phyloP scores from a whole-genome alignment of 371 early-diverging fungal genomes.

The Apophysomyces variabilis region DNA sequence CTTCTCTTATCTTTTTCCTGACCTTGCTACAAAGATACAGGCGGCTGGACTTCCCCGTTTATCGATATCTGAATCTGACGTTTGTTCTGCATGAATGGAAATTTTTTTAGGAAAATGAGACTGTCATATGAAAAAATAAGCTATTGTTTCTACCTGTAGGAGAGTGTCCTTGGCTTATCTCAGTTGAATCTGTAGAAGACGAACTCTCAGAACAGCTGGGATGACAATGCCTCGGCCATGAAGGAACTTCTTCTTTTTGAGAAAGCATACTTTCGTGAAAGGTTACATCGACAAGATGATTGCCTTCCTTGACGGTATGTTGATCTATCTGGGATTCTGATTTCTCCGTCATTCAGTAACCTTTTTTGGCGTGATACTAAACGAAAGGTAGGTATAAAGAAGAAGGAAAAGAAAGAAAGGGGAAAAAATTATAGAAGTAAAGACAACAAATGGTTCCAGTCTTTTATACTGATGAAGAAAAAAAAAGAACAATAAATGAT shows the following conservation, averaged over 20 bases:
- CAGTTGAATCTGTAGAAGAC: neutral
- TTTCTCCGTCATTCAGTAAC: too few relatives aligned
- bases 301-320: too few relatives aligned
- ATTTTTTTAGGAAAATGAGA: too few relatives aligned
- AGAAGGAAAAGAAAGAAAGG: too few relatives aligned
- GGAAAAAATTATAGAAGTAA: neutral
- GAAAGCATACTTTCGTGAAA: too few relatives aligned
- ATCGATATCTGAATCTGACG: slow-evolving; percentile 11
- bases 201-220: neutral
- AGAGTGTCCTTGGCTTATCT: neutral
- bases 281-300: too few relatives aligned
- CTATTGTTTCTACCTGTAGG: neutral
- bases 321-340: too few relatives aligned
- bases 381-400: too few relatives aligned
- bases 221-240: neutral
- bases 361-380: too few relatives aligned
- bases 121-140: neutral
- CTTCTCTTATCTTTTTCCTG: neutral
- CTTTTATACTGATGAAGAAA: neutral
- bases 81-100: neutral
- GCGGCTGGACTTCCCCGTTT: slow-evolving; percentile 50
- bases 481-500: slow-evolving; percentile 1
- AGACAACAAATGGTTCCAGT: neutral
- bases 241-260: too few relatives aligned
- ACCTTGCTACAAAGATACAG: slow-evolving; percentile 66